Conservation (phyloP, 2,329 filamentous ascomycete species). For the Fusarium setosum region DNA sequence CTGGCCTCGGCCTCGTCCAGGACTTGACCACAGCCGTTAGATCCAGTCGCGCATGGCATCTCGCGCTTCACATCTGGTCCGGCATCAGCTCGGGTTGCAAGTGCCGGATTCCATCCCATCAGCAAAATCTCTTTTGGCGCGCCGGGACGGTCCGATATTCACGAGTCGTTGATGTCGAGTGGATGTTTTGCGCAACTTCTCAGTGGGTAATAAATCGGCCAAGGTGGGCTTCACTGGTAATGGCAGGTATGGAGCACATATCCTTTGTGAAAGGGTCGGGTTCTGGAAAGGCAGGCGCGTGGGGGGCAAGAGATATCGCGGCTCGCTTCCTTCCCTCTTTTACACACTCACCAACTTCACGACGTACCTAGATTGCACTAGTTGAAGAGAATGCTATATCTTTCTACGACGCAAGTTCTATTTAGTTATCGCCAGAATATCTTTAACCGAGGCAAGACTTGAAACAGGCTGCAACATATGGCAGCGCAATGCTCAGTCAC, state of each 20-base stretch:
- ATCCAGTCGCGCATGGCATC: not conserved
- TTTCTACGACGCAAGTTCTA: too few relatives aligned
- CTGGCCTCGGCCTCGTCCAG: conserved; percentile 8
- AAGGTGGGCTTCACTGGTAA: too few relatives aligned
- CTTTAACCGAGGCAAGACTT: too few relatives aligned
- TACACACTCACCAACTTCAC: not conserved
- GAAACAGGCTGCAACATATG: too few relatives aligned
- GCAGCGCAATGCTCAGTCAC: too few relatives aligned
- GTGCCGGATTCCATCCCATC: conserved; percentile 7
- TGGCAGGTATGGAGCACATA: not conserved
- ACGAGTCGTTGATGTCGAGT: conserved; percentile 6
- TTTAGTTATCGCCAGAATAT: too few relatives aligned
- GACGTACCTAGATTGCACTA: too few relatives aligned
- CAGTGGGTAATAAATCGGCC: conserved; percentile 28
- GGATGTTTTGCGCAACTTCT: conserved; percentile 26
- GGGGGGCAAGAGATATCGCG: not conserved
- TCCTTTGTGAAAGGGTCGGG: not conserved
- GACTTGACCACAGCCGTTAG: not conserved
- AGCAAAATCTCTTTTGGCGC: conserved; percentile 15
- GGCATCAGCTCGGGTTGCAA: conserved; percentile 20
- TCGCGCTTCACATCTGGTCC: not conserved
- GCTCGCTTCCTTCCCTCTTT: not conserved
- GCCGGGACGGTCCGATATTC: conserved; percentile 35
- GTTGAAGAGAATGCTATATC: too few relatives aligned
- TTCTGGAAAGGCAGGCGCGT: conserved; percentile 8